Percentiles rank a stretch among this genome's conserved stretches.
phyloP scores from a whole-genome alignment of 331 rosid species.

The Pyrus hybrid region DNA sequence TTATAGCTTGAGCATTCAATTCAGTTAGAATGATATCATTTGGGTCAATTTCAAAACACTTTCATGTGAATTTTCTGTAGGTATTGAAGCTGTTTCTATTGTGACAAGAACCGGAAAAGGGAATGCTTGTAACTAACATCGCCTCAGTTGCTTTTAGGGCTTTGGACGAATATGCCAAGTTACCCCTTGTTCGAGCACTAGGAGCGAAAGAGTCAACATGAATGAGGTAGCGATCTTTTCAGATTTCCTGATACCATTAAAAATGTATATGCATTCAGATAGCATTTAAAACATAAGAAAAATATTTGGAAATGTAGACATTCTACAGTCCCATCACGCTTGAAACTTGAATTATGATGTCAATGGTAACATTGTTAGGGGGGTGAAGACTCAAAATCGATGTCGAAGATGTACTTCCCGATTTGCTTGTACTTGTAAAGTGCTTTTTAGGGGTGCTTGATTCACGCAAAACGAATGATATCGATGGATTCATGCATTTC shows the following conservation, averaged over 20 bases:
- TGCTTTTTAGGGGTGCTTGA: not conserved
- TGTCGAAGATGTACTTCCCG: not conserved
- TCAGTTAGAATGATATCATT: not conserved
- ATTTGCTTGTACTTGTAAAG: not conserved
- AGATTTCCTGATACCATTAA: not conserved
- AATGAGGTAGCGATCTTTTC: no score
- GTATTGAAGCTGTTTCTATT: slow-evolving; percentile 3
- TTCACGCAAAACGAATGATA: not conserved
- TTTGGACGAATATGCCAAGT: slow-evolving; percentile 13
- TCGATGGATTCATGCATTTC: not conserved
- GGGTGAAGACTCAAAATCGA: not conserved
- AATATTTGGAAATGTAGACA: not conserved
- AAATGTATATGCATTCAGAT: slow-evolving; percentile 44
- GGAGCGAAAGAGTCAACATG: no score
- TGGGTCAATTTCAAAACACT: not conserved
- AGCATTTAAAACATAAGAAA: slow-evolving; percentile 6
- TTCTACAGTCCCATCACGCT: not conserved
- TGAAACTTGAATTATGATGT: not conserved
- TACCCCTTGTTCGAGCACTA: slow-evolving; percentile 5
- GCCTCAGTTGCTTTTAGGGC: slow-evolving; percentile 8
- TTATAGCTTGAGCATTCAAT: not conserved
- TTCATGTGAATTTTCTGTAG: not conserved
- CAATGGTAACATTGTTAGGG: not conserved
- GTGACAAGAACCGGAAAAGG: not conserved
- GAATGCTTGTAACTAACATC: slow-evolving; percentile 8